Percentiles rank a stretch among this genome's conserved stretches.
Evolutionary conservation across 2,329 filamentous ascomycete species (phyloP).

Genomic region (Cladosporium austrohemisphaericum): DNA sequence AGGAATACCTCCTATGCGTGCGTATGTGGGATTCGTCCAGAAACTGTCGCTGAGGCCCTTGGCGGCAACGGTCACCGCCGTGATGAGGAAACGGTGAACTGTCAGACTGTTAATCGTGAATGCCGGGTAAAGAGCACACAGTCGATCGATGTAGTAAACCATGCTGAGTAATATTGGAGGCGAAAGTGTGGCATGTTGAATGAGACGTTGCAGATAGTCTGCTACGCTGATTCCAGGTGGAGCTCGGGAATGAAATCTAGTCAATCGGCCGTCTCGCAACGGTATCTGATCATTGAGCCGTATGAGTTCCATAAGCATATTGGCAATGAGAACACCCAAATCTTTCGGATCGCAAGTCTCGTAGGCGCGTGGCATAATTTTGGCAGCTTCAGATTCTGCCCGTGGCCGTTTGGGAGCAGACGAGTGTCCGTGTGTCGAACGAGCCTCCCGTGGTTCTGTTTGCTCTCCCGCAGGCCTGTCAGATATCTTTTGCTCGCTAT

Average conservation of each 20-base stretch:
- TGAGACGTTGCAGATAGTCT: constrained; percentile 89
- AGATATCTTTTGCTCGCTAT: constrained; percentile 4
- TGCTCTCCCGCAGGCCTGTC: constrained; percentile 7
- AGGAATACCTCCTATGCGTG: constrained; percentile 86
- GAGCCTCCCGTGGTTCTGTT: constrained; percentile 24
- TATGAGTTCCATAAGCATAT: constrained; percentile 94
- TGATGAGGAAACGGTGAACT: constrained; percentile 95
- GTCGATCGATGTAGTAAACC: constrained; percentile 96
- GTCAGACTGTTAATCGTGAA: constrained; percentile 97
- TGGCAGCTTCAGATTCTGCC: constrained; percentile 45
- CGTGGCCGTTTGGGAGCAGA: constrained; percentile 42
- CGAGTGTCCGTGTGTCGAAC: constrained; percentile 30
- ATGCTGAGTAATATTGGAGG: constrained; percentile 94
- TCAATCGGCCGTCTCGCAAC: constrained; percentile 78
- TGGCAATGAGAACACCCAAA: constrained; percentile 82
- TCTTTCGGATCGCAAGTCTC: constrained; percentile 79
- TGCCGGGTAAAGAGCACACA: constrained; percentile 86
- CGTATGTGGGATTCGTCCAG: constrained; percentile 97
- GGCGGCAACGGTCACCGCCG: constrained; percentile 88
- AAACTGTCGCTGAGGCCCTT: constrained; percentile 96
- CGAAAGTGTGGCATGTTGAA: constrained; percentile 87
- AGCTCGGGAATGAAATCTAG: constrained; percentile 79
- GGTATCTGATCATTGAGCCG: constrained; percentile 86
- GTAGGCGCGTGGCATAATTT: constrained; percentile 68
- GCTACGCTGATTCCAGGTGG: constrained; percentile 89